Evolutionary conservation across 352 stramenopile species (phyloP).

Genomic region (Pythium rhizo-oryzae): DNA sequence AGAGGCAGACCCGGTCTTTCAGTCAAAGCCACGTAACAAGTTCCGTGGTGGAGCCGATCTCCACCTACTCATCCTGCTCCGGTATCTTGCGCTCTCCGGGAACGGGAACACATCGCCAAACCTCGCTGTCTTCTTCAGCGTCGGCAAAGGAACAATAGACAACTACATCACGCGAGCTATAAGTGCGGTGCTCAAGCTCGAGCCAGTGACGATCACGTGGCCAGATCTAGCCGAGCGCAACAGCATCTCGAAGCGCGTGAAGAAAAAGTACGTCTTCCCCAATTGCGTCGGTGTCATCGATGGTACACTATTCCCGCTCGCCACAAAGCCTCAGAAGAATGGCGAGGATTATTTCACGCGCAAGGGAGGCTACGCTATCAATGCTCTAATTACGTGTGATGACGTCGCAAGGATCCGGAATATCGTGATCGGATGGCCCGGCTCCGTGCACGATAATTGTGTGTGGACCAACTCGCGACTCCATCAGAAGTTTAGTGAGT

Average conservation of each 20-base stretch:
- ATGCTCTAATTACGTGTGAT: conserved; percentile 32
- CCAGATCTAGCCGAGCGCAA: conserved; percentile 16
- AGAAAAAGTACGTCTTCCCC: conserved; percentile 23
- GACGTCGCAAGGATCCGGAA: conserved; percentile 26
- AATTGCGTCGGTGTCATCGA: conserved; percentile 36
- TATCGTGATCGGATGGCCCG: conserved; percentile 32
- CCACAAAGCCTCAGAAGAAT: conserved; percentile 21
- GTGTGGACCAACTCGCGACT: conserved; percentile 27
- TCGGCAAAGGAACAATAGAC: conserved; percentile 24
- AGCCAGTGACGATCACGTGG: conserved; percentile 12
- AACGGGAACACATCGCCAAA: conserved; percentile 29
- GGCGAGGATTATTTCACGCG: conserved; percentile 37
- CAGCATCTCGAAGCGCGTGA: too few species aligned
- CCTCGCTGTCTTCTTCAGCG: conserved; percentile 30
- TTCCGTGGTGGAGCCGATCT: conserved; percentile 30
- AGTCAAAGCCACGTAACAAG: conserved; percentile 8
- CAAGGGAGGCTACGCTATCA: conserved; percentile 31
- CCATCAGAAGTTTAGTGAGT: not conserved
- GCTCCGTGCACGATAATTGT: conserved; percentile 36
- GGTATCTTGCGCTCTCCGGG: conserved; percentile 30
- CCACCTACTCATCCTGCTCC: conserved; percentile 31
- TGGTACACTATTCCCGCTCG: conserved; percentile 31
- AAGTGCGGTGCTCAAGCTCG: conserved; percentile 5
- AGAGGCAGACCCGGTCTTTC: conserved; percentile 16
- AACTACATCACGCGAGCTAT: conserved; percentile 25